These are phyloP conservation scores for Lasiosphaeria miniovina DNA, from an alignment of 495 filamentous ascomycete species.

Conservation along the genomic window DNA sequence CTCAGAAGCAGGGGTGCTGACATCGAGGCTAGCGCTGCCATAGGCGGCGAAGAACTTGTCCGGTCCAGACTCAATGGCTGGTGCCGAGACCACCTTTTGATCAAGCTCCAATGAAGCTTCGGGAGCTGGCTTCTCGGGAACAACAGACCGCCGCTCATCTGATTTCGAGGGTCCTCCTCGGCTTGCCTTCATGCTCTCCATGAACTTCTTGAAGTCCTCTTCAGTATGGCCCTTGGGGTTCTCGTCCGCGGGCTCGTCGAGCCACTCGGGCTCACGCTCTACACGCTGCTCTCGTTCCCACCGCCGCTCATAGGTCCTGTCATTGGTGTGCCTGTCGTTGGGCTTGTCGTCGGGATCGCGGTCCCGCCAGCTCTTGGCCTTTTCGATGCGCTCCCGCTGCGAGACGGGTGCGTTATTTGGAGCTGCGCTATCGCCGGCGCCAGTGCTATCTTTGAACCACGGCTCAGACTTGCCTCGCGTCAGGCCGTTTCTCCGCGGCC, in stretches of 20 bases:
- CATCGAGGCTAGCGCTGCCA: constrained; percentile 43
- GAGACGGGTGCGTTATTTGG: constrained; percentile 33
- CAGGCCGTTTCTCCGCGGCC: constrained; percentile 53
- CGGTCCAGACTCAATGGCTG: constrained; percentile 61
- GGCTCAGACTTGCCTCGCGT: constrained; percentile 43
- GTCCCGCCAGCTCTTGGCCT: constrained; percentile 64
- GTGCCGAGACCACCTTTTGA: constrained; percentile 50
- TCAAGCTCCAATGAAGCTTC: constrained; percentile 38
- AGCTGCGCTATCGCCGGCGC: constrained; percentile 38
- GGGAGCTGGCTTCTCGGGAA: constrained; percentile 24
- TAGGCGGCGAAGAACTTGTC: constrained; percentile 80
- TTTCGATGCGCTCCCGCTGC: constrained; percentile 56
- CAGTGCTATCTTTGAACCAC: constrained; percentile 37
- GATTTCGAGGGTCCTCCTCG: constrained; percentile 35
- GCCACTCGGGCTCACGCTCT: constrained; percentile 83
- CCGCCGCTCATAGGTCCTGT: constrained; percentile 44
- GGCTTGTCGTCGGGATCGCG: constrained; percentile 52
- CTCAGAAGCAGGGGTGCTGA: constrained; percentile 35
- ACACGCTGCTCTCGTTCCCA: constrained; percentile 60
- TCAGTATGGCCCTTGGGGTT: constrained; percentile 70
- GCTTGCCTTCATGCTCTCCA: constrained; percentile 80
- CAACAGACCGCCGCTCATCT: constrained; percentile 47
- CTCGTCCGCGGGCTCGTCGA: constrained; percentile 73
- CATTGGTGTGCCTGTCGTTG: constrained; percentile 39
- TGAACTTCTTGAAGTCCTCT: constrained; percentile 94